Percentiles rank a stretch among this genome's conserved stretches.
phyloP scores from a whole-genome alignment of 192 early-diverging fungal species.

The Linnemannia hyalina region DNA sequence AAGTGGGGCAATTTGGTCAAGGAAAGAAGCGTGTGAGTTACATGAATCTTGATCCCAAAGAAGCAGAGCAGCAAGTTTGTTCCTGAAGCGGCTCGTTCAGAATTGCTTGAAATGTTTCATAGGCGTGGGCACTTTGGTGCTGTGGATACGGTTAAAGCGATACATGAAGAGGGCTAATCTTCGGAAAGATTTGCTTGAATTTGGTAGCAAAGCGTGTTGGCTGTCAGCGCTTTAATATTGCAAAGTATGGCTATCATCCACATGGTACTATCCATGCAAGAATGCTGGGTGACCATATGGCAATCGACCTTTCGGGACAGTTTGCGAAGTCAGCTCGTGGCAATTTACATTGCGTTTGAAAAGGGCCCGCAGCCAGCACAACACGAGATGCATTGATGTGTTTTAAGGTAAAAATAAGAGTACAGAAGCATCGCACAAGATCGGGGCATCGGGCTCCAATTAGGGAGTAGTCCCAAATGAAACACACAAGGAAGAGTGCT shows the following conservation, averaged over 20 bases:
- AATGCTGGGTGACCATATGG: conserved; percentile 17
- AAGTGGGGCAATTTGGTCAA: too few species aligned
- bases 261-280: conserved; percentile 8
- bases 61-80: conserved; percentile 9
- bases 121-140: conserved; percentile 28
- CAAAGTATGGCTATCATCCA: conserved; percentile 28
- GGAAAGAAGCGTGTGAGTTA: too few species aligned
- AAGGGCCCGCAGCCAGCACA: too few species aligned
- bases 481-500: not conserved
- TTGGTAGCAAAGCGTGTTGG: conserved; percentile 9
- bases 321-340: conserved; percentile 7
- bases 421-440: too few species aligned
- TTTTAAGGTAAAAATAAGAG: too few species aligned
- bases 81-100: not conserved
- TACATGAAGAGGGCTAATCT: conserved; percentile 26
- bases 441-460: too few species aligned
- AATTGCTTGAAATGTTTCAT: conserved; percentile 17
- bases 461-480: too few species aligned
- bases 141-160: conserved; percentile 17
- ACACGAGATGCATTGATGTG: too few species aligned
- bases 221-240: conserved; percentile 28
- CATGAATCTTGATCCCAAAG: too few species aligned
- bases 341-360: not conserved
- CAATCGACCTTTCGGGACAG: conserved; percentile 30
- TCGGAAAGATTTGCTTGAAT: conserved; percentile 7